These are phyloP conservation scores for Globisporangium apiculatum DNA, from an alignment of 352 stramenopile genomes.

Conservation along the genomic window DNA sequence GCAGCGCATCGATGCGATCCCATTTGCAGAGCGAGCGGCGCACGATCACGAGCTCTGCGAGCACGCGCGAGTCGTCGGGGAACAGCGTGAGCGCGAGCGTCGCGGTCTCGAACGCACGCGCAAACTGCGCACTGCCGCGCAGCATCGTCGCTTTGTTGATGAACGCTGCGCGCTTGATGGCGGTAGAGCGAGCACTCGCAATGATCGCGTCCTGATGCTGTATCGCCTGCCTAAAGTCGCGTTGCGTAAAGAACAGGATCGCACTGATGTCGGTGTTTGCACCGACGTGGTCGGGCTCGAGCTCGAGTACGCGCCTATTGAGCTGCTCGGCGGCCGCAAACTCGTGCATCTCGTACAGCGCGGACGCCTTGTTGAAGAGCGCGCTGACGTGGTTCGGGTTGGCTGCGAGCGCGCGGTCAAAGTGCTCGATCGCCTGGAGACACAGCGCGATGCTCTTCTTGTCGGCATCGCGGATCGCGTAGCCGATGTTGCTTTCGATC, in stretches of 20 bases:
- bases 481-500: conserved; percentile 76
- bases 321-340: conserved; percentile 29
- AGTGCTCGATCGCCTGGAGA: conserved; percentile 49
- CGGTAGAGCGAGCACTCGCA: conserved; percentile 3
- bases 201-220: conserved; percentile 41
- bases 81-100: conserved; percentile 11
- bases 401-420: conserved; percentile 38
- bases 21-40: conserved; percentile 57
- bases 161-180: conserved; percentile 23
- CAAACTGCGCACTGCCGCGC: conserved; percentile 30
- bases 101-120: conserved; percentile 39
- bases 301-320: conserved; percentile 27
- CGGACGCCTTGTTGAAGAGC: conserved; percentile 70
- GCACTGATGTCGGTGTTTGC: conserved; percentile 33
- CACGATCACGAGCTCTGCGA: conserved; percentile 45
- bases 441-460: conserved; percentile 27
- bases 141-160: conserved; percentile 78
- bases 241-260: conserved; percentile 14
- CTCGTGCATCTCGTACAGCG: conserved; percentile 31
- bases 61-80: conserved; percentile 23
- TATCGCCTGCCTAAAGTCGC: conserved; percentile 29
- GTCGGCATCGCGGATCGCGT: conserved; percentile 26
- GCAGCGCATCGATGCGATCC: conserved; percentile 36
- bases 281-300: conserved; percentile 30
- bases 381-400: conserved; percentile 30